A percentile compares a stretch with the other conserved stretches of the same genome.
These are phyloP conservation scores for Wickerhamomyces strasburgensis DNA, from an alignment of 805 yeast genomes.

Conservation along the genomic window DNA sequence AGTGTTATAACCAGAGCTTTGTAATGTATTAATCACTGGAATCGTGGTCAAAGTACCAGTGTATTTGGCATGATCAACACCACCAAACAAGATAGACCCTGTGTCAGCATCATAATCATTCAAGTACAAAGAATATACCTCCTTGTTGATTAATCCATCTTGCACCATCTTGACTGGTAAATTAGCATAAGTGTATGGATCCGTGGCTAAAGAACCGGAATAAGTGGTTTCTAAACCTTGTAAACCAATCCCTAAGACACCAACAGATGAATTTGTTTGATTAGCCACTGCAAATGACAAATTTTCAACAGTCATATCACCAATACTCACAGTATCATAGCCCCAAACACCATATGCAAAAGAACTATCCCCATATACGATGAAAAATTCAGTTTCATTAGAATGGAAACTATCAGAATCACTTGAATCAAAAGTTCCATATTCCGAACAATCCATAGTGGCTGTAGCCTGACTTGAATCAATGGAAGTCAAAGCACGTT, in stretches of 20 bases:
- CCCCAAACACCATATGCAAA: constrained; percentile 33
- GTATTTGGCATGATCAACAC: constrained; percentile 60
- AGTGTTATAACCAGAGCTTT: constrained; percentile 22
- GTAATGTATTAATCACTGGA: constrained; percentile 36
- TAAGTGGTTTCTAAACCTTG: constrained; percentile 63
- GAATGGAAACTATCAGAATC: constrained; percentile 30
- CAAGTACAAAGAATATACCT: constrained; percentile 60
- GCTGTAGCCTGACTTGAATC: constrained; percentile 11
- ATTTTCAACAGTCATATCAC: constrained; percentile 44
- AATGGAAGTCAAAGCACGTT: constrained; percentile 4
- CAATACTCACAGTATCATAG: constrained; percentile 52
- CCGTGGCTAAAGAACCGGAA: constrained; percentile 24
- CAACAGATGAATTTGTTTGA: constrained; percentile 53
- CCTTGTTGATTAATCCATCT: constrained; percentile 51
- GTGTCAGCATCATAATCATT: constrained; percentile 34
- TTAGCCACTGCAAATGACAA: constrained; percentile 75
- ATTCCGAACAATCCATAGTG: constrained; percentile 33
- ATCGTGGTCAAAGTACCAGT: constrained; percentile 45
- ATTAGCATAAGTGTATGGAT: constrained; percentile 49
- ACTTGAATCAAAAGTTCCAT: constrained; percentile 34
- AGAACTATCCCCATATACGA: constrained; percentile 46
- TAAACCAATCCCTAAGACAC: constrained; percentile 74
- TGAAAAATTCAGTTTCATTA: constrained; percentile 34
- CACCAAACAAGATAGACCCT: constrained; percentile 70
- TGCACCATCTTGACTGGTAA: constrained; percentile 57